A percentile compares a stretch with the other conserved stretches of the same genome.
Evolutionary conservation across 1,284 basidiomycete genomes (phyloP).

Genomic region (Mycena citricolor): DNA sequence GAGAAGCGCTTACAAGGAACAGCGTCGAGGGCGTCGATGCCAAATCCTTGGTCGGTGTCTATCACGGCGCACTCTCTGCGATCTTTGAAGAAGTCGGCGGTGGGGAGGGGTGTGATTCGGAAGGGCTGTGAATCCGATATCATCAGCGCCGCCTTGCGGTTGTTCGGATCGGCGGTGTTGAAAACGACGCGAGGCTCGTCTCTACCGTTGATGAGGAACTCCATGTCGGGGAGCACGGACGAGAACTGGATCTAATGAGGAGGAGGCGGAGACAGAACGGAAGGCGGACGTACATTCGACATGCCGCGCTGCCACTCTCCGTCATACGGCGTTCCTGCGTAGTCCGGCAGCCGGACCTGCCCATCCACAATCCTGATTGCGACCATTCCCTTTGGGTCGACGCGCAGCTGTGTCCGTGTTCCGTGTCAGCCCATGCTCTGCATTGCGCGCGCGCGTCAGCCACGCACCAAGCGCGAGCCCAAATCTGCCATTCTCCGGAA

Average conservation of each 20-base stretch:
- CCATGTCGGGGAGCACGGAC: constrained; percentile 4
- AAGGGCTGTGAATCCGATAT: background rate
- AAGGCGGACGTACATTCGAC: no score
- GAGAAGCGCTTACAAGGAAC: no score
- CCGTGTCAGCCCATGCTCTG: no score
- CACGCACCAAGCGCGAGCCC: constrained; percentile 8
- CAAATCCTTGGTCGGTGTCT: no score
- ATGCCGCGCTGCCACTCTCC: constrained; percentile 13
- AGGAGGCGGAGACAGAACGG: no score
- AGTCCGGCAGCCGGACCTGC: constrained; percentile 9
- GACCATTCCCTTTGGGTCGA: constrained; percentile 12
- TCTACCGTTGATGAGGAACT: constrained; percentile 5
- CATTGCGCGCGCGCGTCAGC: no score
- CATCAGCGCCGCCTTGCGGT: background rate
- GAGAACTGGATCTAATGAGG: constrained; percentile 7
- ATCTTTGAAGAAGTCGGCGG: background rate
- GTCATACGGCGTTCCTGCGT: constrained; percentile 5
- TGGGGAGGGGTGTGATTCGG: background rate
- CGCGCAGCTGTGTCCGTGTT: no score
- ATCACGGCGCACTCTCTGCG: constrained; percentile 13
- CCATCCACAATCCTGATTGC: constrained; percentile 9
- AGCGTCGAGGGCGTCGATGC: no score
- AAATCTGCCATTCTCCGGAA: constrained; percentile 11
- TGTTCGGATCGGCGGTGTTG: constrained; percentile 1
- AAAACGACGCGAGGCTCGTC: constrained; percentile 14